phyloP scores from a whole-genome alignment of 257 asterid species.

The Nicotiana tomentosiformis region DNA sequence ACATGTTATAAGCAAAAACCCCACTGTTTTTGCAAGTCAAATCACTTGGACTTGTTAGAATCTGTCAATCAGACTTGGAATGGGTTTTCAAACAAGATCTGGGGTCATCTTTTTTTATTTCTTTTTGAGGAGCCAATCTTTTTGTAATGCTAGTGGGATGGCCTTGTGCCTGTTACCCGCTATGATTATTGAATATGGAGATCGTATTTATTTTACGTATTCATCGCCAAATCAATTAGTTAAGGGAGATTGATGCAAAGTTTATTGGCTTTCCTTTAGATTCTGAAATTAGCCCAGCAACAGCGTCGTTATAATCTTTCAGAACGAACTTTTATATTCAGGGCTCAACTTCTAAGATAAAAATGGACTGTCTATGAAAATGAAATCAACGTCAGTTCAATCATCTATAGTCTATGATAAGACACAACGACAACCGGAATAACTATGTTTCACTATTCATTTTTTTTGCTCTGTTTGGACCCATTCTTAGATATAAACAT shows the following conservation, averaged over 20 bases:
- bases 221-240: background rate
- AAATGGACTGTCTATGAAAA: background rate
- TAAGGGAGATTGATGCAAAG: background rate
- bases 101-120: background rate
- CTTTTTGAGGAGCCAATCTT: background rate
- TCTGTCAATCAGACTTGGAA: background rate
- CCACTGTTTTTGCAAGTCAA: slow-evolving; percentile 4
- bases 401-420: background rate
- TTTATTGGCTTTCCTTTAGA: background rate
- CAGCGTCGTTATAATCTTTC: background rate
- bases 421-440: background rate
- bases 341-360: background rate
- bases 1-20: background rate
- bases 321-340: background rate
- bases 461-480: too few species aligned
- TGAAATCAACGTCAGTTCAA: background rate
- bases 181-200: background rate
- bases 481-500: background rate
- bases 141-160: slow-evolving; percentile 4
- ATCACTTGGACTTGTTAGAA: background rate
- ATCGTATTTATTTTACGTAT: background rate
- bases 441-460: background rate
- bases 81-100: background rate
- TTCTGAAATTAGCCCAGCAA: background rate
- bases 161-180: background rate